Evolutionary conservation across 2,329 filamentous ascomycete species (phyloP), one percentile per base, ranked within the genome.

Genomic region (Raffaelea albimanens): DNA sequence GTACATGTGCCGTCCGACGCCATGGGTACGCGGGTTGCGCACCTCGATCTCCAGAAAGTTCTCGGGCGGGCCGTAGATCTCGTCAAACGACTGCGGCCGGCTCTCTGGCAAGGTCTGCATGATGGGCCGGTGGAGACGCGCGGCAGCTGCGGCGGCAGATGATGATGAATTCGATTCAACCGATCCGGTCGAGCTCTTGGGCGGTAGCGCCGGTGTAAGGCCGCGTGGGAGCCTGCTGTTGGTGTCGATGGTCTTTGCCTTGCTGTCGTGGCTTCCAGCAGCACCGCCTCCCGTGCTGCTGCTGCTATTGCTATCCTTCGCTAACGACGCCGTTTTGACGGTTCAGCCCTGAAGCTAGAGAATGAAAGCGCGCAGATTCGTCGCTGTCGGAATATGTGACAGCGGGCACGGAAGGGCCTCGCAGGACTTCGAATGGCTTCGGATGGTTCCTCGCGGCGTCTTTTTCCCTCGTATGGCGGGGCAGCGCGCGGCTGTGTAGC

Each of bases 21-120:
- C 93, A 67, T 95, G 88, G 23, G 90, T 95, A 69, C 89, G 84
- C 31, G 93, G 93, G 65, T 93, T 93, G 63, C 85, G 85, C 58
- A 97, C 90, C 76, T 98, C 93, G 55, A 98, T 95, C 73, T 98
- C 93, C 47, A 98, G 79, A 64, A 97, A 96, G 73, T 98, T 98
- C 75, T 98, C 93, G 5, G 93, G 93, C 43, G 91, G 88, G 14
- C 90, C 93, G 67, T 98, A 98, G 65, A 97, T 95, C 76, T 98
- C 93, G 70, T 98, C 93, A 63, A 96, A 97, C 62, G 85, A 93
- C 73, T 98, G 93, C 69, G 87, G 82, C 60, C 90, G 86, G 57
- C 85, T 80, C 62, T 83, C 80, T 43, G 80, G 80, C 71, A 83
- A 78, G 53, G 78, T 75, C 67, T 81, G 77, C 71, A 83, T 74